A percentile compares a stretch with the other conserved stretches of the same genome.
Evolutionary conservation across 1,284 basidiomycete genomes (phyloP).

Genomic region (Porogramme epimiltina): DNA sequence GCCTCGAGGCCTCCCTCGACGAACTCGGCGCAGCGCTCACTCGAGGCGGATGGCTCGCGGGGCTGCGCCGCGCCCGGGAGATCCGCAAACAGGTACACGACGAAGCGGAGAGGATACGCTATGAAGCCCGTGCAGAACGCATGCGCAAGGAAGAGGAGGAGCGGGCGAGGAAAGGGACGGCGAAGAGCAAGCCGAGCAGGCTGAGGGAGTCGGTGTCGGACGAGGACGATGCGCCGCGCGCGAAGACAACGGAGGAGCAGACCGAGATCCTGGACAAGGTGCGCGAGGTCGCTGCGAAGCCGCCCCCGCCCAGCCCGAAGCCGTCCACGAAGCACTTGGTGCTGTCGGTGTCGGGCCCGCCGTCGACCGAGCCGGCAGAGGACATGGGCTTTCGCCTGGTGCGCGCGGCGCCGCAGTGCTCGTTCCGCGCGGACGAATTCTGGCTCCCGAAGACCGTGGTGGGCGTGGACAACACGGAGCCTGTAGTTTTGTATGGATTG

Average conservation of each 20-base stretch:
- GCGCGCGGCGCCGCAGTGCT: slow-evolving; percentile 44
- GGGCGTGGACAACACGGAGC: slow-evolving; percentile 28
- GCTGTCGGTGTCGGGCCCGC: slow-evolving; percentile 44
- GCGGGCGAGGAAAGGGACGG: slow-evolving; percentile 7
- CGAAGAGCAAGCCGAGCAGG: slow-evolving; percentile 12
- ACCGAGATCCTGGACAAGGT: slow-evolving; percentile 31
- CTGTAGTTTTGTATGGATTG: slow-evolving; percentile 48
- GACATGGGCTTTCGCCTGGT: slow-evolving; percentile 44
- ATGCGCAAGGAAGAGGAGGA: slow-evolving; percentile 7
- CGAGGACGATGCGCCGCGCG: slow-evolving; percentile 9
- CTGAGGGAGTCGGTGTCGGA: slow-evolving; percentile 14
- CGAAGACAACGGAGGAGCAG: slow-evolving; percentile 7
- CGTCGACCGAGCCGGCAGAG: slow-evolving; percentile 34
- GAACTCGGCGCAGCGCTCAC: slow-evolving; percentile 28
- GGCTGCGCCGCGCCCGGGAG: slow-evolving; percentile 26
- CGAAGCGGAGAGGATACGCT: slow-evolving; percentile 17
- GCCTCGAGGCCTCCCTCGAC: slow-evolving; percentile 24
- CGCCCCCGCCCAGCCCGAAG: slow-evolving; percentile 23
- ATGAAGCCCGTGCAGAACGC: too few species aligned
- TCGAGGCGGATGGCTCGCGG: slow-evolving; percentile 32
- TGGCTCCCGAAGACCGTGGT: slow-evolving; percentile 38
- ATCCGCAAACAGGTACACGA: slow-evolving; percentile 14
- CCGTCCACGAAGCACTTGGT: slow-evolving; percentile 47
- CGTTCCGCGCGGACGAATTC: slow-evolving; percentile 46
- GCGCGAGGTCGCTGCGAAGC: slow-evolving; percentile 30